Base-by-base conservation (phyloP, 2,329 filamentous ascomycete genomes). In the Beauveria scarabaeidicola region DNA sequence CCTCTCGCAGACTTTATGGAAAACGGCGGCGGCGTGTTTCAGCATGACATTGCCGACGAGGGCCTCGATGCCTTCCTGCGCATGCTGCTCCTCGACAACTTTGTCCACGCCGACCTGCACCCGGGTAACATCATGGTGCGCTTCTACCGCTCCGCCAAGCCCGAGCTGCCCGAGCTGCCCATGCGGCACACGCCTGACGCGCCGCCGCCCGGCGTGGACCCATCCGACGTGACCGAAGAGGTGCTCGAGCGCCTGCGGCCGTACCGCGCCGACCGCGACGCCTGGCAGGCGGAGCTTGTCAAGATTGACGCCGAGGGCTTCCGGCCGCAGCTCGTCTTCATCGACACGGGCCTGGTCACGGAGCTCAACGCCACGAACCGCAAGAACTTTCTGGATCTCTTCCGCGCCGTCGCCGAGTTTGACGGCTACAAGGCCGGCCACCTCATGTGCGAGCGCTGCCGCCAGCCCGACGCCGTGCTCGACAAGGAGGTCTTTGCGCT, bases 61-160 rank as follows among this genome's bases (percentile, higher is more conserved):
- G 94, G 94, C 0, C 82, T 99, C 0, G 92, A 99, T 70, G 92
- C 93, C 3, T 99, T 99, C 73, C 76, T 99, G 53, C 90, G 92
- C 68, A 99, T 99, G 94, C 78, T 99, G 17, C 81, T 99, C 13
- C 87, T 99, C 43, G 94, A 99, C 73, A 99, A 99, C 72, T 99
- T 99, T 72, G 87, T 97, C 27, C 94, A 99, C 69, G 93, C 94
- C 5, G 94, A 99, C 70, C 77, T 99, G 32, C 94, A 99, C 70
- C 94, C 94, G 0, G 94, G 94, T 27, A 99, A 99, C 72, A 97
- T 99, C 74, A 97, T 99, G 92, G 93, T 99, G 51, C 91, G 95
- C 63, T 99, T 99, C 77, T 97, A 97, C 74, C 86, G 93, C 68
- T 86, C 92, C 0, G 84, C 86, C 15, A 81, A 87, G 62, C 82